Base-by-base conservation (phyloP, 1,284 basidiomycete species). In the Puccinia horiana region DNA sequence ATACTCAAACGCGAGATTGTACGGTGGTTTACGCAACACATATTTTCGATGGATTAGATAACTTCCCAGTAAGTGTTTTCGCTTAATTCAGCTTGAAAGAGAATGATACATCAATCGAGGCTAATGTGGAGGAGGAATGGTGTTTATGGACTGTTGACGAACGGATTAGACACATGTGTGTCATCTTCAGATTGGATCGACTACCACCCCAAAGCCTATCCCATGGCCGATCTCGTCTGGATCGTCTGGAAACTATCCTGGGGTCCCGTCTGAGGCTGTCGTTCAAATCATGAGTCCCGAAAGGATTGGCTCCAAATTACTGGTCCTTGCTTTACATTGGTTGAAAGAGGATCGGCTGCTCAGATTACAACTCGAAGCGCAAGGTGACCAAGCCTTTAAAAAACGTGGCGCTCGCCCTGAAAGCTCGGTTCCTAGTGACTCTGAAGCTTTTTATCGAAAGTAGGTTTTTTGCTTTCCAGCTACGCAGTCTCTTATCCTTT, bases 11-110 rank as follows among this genome's bases (percentile, higher is more conserved):
- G 18, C 90, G 97, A 32, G 91, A 91, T 0, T 94, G 96, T 3
- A 98, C 96, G 4, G 93, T 99, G 82, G 88, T 99, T 76, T 99
- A 97, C 88, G 94, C 95, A 9, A 97, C 95, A 0, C 95, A 98
- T 87, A 97, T 98, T 85, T 96, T 95, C 85, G 95, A 98, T 86
- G 95, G 95, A 6, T 88, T 97, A 42, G 90, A 91, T 85, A 87
- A 89, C 40, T 96, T 96, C 88, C 95, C 95, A 2, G 67, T 40
- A 72, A 44, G 47, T 56, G 5, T 32, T 37, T 29, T n/a, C 35
- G n/a, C 61, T n/a, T 23, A 1, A 23, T 32, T 65, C 35, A 2
- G 5, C 56, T 4, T 58, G 5, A 47, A 8, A 47, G 44, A 47
- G 44, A 16, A 47, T n/a, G 56, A 8, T 11, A 18, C 5, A n/a